Percentiles rank a stretch among this genome's conserved stretches.
Conservation (phyloP, 1,284 basidiomycete genomes). For the Coniferiporia weirii region DNA sequence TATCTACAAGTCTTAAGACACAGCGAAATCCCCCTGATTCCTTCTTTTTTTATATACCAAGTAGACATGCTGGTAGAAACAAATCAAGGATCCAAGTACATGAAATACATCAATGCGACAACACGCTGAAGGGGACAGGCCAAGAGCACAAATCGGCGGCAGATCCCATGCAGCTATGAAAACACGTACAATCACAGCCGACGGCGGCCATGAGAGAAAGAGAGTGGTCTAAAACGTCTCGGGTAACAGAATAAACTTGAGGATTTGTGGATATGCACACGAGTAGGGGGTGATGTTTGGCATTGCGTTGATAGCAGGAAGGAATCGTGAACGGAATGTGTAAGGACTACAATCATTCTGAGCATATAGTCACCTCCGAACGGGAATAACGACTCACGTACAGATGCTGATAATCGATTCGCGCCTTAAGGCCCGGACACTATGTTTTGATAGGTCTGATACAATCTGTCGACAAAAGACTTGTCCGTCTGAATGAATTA, state of each 20-base stretch:
- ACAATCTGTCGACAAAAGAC: constrained; percentile 45
- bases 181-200: not conserved
- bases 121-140: not conserved
- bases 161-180: not conserved
- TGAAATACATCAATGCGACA: not conserved
- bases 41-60: not conserved
- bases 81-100: not conserved
- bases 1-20: no score
- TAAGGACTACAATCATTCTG: no score
- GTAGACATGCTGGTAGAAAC: not conserved
- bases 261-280: not conserved
- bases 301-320: no score
- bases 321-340: no score
- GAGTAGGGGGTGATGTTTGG: no score
- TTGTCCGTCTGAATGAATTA: constrained; percentile 38
- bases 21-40: no score
- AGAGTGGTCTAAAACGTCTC: not conserved
- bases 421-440: not conserved
- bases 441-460: constrained; percentile 36
- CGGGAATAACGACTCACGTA: no score
- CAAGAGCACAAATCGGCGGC: not conserved
- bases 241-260: not conserved
- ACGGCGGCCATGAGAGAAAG: not conserved
- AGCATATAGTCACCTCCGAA: no score
- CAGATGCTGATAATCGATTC: no score